A percentile compares a stretch with the other conserved stretches of the same genome.
Conservation (phyloP, 352 stramenopile species). For the Globisporangium alternatum region DNA sequence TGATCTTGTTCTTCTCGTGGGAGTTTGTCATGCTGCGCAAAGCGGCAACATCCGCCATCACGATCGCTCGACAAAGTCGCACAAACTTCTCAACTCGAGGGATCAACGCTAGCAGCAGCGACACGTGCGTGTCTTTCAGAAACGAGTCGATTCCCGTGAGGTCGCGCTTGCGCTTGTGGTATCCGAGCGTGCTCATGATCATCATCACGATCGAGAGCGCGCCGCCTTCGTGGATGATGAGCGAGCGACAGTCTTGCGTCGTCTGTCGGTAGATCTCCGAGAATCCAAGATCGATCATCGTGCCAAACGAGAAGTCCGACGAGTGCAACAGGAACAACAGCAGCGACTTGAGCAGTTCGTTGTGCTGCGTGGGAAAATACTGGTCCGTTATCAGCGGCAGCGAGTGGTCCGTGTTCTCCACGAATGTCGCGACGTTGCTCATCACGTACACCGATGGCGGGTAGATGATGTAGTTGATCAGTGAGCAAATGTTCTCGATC, state of each 20-base stretch:
- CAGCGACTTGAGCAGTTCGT: slow-evolving; percentile 79
- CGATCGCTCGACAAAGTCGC: slow-evolving; percentile 62
- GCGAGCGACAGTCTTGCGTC: slow-evolving; percentile 43
- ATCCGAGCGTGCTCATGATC: slow-evolving; percentile 80
- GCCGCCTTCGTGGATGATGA: slow-evolving; percentile 74
- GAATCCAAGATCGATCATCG: slow-evolving; percentile 77
- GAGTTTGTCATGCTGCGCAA: slow-evolving; percentile 45
- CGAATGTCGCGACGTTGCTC: slow-evolving; percentile 79
- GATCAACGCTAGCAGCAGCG: slow-evolving; percentile 48
- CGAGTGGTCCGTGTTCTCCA: slow-evolving; percentile 79
- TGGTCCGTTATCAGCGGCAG: slow-evolving; percentile 84
- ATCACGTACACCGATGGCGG: slow-evolving; percentile 85
- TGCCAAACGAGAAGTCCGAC: slow-evolving; percentile 69
- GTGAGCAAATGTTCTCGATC: slow-evolving; percentile 82
- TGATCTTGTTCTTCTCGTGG: slow-evolving; percentile 31
- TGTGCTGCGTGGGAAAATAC: slow-evolving; percentile 73
- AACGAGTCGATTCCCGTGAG: slow-evolving; percentile 64
- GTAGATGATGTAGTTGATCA: slow-evolving; percentile 87
- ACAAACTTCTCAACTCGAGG: slow-evolving; percentile 81
- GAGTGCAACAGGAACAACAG: slow-evolving; percentile 61
- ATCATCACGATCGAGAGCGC: slow-evolving; percentile 87
- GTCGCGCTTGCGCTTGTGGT: slow-evolving; percentile 84
- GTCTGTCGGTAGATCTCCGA: slow-evolving; percentile 74
- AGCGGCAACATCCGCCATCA: slow-evolving; percentile 45
- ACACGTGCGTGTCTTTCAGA: slow-evolving; percentile 43